A percentile compares a stretch with the other conserved stretches of the same genome.
Conservation (phyloP, 352 stramenopile species). For the Phytophthora capsici region DNA sequence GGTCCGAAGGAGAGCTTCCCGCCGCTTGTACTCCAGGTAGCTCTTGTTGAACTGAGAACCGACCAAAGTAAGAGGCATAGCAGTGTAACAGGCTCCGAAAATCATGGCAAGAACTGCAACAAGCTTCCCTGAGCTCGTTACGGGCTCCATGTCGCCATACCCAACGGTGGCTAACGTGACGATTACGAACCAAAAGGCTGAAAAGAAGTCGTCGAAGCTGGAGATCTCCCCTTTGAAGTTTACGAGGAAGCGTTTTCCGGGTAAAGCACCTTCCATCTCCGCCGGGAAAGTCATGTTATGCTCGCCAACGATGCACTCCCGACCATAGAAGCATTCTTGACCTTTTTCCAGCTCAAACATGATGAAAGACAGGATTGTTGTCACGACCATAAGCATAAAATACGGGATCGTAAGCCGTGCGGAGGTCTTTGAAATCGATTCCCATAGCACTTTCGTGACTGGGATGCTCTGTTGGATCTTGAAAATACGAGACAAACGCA, state of each 20-base stretch:
- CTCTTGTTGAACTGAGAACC: slow-evolving; percentile 86
- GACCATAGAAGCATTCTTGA: slow-evolving; percentile 77
- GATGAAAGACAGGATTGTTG: slow-evolving; percentile 78
- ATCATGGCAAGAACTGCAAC: slow-evolving; percentile 82
- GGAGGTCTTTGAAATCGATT: slow-evolving; percentile 86
- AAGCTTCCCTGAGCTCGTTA: slow-evolving; percentile 70
- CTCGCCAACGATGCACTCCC: slow-evolving; percentile 61
- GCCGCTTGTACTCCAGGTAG: slow-evolving; percentile 80
- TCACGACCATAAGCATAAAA: slow-evolving; percentile 81
- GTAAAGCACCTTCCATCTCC: slow-evolving; percentile 54
- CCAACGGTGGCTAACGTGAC: slow-evolving; percentile 77
- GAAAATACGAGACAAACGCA: slow-evolving; percentile 75
- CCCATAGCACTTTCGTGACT: slow-evolving; percentile 77
- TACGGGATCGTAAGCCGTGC: slow-evolving; percentile 77
- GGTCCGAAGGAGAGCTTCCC: slow-evolving; percentile 69
- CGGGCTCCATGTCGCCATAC: slow-evolving; percentile 81
- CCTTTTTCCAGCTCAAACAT: slow-evolving; percentile 86
- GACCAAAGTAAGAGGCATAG: slow-evolving; percentile 81
- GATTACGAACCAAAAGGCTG: slow-evolving; percentile 87
- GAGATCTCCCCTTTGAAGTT: slow-evolving; percentile 74
- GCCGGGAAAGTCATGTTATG: slow-evolving; percentile 66
- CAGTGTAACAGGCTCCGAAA: slow-evolving; percentile 82
- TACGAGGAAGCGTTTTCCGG: slow-evolving; percentile 76
- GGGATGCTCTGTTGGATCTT: slow-evolving; percentile 84
- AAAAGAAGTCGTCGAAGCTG: slow-evolving; percentile 84